phyloP scores from a whole-genome alignment of 768 basidiomycete species.

The Pilatotrama ljubarskyi region DNA sequence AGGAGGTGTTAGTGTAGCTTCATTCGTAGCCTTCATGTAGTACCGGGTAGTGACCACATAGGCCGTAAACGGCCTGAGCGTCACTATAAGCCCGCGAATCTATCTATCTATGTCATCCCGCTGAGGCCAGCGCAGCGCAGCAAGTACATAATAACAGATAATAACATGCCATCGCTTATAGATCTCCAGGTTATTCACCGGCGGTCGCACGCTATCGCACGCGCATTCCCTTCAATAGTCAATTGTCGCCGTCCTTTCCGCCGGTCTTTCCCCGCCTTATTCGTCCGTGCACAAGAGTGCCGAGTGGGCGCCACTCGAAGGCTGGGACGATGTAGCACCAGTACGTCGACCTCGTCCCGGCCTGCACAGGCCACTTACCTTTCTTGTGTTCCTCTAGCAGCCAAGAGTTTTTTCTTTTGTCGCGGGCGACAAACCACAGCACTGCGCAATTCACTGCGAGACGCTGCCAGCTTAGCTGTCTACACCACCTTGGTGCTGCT shows the following conservation, averaged over 20 bases:
- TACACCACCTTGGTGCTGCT: not conserved
- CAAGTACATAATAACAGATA: too few relatives aligned
- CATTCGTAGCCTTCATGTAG: not conserved
- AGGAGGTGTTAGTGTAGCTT: not conserved
- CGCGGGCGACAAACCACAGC: not conserved
- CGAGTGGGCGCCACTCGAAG: too few relatives aligned
- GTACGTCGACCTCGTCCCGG: too few relatives aligned
- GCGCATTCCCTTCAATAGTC: not conserved
- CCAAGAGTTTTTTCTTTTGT: too few relatives aligned
- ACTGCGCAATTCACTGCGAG: not conserved
- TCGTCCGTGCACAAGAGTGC: not conserved
- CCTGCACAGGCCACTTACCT: too few relatives aligned
- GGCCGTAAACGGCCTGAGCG: not conserved
- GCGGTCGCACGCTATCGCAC: not conserved
- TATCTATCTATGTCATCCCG: not conserved
- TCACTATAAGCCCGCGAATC: not conserved
- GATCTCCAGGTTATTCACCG: not conserved
- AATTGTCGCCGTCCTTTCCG: not conserved
- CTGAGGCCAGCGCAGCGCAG: too few relatives aligned
- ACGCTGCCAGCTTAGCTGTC: not conserved
- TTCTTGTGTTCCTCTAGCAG: too few relatives aligned
- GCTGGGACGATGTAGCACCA: too few relatives aligned
- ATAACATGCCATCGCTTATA: too few relatives aligned
- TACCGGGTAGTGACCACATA: not conserved
- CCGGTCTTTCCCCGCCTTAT: conserved; percentile 1